Percentiles rank a stretch among this genome's conserved stretches.
Conservation (phyloP, 2,329 filamentous ascomycete species). For the Fusarium tanahbumbuense region DNA sequence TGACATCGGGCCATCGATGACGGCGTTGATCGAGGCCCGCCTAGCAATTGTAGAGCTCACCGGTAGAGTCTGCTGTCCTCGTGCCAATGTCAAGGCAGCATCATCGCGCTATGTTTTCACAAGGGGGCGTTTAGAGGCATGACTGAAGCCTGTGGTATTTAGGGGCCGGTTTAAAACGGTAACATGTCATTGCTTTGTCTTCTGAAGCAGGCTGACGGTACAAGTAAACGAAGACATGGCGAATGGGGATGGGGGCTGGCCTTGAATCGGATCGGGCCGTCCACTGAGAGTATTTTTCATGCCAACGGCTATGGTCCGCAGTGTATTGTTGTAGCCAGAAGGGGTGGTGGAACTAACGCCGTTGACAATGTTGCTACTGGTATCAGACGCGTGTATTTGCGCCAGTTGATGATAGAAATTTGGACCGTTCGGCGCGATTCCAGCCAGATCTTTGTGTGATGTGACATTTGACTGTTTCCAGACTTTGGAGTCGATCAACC, state of each 20-base stretch:
- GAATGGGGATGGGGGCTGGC: slow-evolving; percentile 36
- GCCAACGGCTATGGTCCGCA: slow-evolving; percentile 32
- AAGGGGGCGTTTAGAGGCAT: slow-evolving; percentile 13
- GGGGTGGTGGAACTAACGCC: slow-evolving; percentile 42
- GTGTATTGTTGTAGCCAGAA: slow-evolving; percentile 36
- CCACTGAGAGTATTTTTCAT: slow-evolving; percentile 33
- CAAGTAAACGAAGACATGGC: slow-evolving; percentile 40
- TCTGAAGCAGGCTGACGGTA: slow-evolving; percentile 15
- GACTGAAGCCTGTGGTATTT: slow-evolving; percentile 11
- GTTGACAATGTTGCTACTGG: slow-evolving; percentile 34
- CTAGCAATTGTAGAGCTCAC: slow-evolving; percentile 27
- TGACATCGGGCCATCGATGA: slow-evolving; percentile 32
- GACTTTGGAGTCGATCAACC: slow-evolving; percentile 44
- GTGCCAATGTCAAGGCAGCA: slow-evolving; percentile 19
- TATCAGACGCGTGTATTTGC: slow-evolving; percentile 34
- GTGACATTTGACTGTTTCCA: slow-evolving; percentile 62
- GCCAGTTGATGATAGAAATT: slow-evolving; percentile 23
- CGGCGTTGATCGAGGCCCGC: slow-evolving; percentile 35
- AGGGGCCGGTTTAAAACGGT: slow-evolving; percentile 6
- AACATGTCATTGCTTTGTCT: slow-evolving; percentile 31
- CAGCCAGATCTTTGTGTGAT: slow-evolving; percentile 60
- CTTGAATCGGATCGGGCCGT: slow-evolving; percentile 48
- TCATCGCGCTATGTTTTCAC: slow-evolving; percentile 21
- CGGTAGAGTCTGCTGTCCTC: slow-evolving; percentile 27
- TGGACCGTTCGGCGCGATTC: slow-evolving; percentile 40